Base-by-base conservation (phyloP, 768 basidiomycete genomes). In the Hypholoma fasciculare region DNA sequence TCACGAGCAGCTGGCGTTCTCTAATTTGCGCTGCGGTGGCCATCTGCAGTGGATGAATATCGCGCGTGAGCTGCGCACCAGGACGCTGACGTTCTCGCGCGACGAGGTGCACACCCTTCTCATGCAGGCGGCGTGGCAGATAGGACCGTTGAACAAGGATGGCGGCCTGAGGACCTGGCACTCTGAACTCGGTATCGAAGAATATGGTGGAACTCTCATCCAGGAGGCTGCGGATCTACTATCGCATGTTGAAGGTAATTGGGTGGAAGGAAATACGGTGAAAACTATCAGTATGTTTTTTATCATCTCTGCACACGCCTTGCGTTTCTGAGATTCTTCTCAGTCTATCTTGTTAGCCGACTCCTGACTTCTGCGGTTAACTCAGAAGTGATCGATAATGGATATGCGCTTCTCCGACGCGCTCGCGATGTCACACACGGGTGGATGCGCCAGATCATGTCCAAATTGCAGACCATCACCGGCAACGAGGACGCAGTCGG, bases 41-140 rank as follows among this genome's bases (percentile, higher is more conserved):
- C 65, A 57, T 2, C 60, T 85, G 0, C 82, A 84, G 49, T 83
- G 82, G 82, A 65, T 76, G 39, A 84, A 84, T 57, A 76, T 85
- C 38, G 57, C 72, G 12, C 73, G 77, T 14, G 80, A 80, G 60
- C 60, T 85, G n/a, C 70, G 71, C 7, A 70, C 71, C 8, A 69
- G 72, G 19, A 61, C 63, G 0, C 60, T 85, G 54, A 73, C 70
- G 8, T 77, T 85, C 55, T 66, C 70, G 23, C 56, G 63, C 9
- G 68, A 70, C 0, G 77, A 76, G 16, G 76, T 85, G 0, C 72
- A 81, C 56, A 54, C 71, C 0, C 68, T 85, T 0, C 20, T 85
- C 1, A 68, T 64, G 8, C 84, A 83, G 53, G 71, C 81, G 17
- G 72, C 69, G 1, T 76, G 72, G 57, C 80, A 85, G 58, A 67